phyloP scores from a whole-genome alignment of 768 basidiomycete genomes.

The Mycena amicta region DNA sequence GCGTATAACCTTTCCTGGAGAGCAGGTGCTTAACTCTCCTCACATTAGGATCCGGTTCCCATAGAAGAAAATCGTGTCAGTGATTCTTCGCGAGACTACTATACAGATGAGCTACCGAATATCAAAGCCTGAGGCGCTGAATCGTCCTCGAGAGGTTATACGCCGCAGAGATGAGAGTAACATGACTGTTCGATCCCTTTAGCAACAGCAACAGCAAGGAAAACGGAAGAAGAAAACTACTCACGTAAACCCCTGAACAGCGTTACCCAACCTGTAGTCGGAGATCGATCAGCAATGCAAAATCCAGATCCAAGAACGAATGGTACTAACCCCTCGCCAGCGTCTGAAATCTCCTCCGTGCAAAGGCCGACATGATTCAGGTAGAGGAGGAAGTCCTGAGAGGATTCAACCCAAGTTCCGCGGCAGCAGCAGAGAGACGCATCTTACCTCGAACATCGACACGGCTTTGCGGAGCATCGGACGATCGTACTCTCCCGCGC shows the following conservation, averaged over 20 bases:
- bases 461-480: slow-evolving; percentile 67
- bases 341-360: slow-evolving; percentile 82
- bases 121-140: slow-evolving; percentile 7
- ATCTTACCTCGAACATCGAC: slow-evolving; percentile 84
- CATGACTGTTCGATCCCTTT: slow-evolving; percentile 61
- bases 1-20: no score
- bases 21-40: no score
- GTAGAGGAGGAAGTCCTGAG: slow-evolving; percentile 75
- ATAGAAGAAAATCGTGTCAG: no score
- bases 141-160: slow-evolving; percentile 78
- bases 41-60: no score
- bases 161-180: slow-evolving; percentile 83
- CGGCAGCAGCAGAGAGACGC: not conserved
- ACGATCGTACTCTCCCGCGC: slow-evolving; percentile 80
- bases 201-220: no score
- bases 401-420: not conserved
- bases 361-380: slow-evolving; percentile 88
- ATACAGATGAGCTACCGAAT: no score
- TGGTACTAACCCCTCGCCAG: slow-evolving; percentile 77
- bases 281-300: not conserved
- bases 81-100: no score
- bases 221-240: slow-evolving; percentile 34
- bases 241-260: slow-evolving; percentile 89
- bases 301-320: not conserved
- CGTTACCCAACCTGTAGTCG: slow-evolving; percentile 69